A percentile compares a stretch with the other conserved stretches of the same genome.
Evolutionary conservation across 371 early-diverging fungal species (phyloP).

Genomic region (Rhizopus stolonifer): DNA sequence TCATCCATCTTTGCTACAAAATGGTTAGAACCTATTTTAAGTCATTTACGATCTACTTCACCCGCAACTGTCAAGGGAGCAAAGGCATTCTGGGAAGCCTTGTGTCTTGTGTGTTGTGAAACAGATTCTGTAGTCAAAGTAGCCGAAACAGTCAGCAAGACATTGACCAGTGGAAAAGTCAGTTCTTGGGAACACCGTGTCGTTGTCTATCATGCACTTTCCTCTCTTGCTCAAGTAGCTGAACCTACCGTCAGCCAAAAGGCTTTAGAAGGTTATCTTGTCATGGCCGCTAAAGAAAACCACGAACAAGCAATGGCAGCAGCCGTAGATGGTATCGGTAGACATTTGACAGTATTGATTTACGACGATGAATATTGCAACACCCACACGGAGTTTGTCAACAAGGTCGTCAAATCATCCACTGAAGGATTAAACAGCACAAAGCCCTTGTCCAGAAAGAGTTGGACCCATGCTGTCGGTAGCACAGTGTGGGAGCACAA

Average conservation of each 20-base stretch:
- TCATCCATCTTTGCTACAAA: slow-evolving; percentile 61
- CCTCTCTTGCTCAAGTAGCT: slow-evolving; percentile 46
- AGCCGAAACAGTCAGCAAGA: slow-evolving; percentile 58
- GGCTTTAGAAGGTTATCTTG: slow-evolving; percentile 59
- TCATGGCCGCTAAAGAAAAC: slow-evolving; percentile 75
- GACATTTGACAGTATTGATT: slow-evolving; percentile 60
- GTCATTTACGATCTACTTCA: slow-evolving; percentile 69
- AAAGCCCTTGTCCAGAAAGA: slow-evolving; percentile 60
- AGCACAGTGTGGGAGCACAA: slow-evolving; percentile 46
- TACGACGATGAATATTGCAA: slow-evolving; percentile 48
- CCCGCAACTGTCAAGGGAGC: slow-evolving; percentile 59
- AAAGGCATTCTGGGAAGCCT: slow-evolving; percentile 54
- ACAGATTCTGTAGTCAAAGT: slow-evolving; percentile 55
- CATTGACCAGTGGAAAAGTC: slow-evolving; percentile 58
- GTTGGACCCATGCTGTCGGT: slow-evolving; percentile 57
- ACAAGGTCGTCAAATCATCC: slow-evolving; percentile 47
- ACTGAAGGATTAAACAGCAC: slow-evolving; percentile 56
- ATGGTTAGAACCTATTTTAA: slow-evolving; percentile 65
- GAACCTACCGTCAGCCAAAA: slow-evolving; percentile 61
- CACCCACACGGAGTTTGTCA: slow-evolving; percentile 33
- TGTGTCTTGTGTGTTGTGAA: slow-evolving; percentile 51
- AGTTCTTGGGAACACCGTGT: slow-evolving; percentile 67
- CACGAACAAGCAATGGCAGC: slow-evolving; percentile 69
- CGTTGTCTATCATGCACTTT: slow-evolving; percentile 57
- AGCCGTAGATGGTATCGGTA: slow-evolving; percentile 63